Conservation (phyloP, 2,329 filamentous ascomycete genomes). For the Nigrograna mackinnonii region DNA sequence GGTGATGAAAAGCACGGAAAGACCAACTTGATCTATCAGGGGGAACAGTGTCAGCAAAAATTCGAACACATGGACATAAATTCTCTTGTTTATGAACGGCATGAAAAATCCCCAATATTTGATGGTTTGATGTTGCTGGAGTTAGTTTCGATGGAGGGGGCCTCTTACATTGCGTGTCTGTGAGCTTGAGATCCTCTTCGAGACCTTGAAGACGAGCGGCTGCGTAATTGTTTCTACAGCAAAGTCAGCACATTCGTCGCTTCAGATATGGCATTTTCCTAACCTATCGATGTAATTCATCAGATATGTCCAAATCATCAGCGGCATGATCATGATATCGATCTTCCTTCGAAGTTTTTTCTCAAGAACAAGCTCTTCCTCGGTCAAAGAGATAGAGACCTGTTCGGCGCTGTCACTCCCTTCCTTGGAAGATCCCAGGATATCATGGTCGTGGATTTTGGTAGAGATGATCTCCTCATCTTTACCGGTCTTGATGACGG, state of each 20-base stretch:
- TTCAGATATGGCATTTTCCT: background rate
- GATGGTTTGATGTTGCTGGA: constrained; percentile 8
- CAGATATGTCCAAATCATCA: constrained; percentile 3
- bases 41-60: no score
- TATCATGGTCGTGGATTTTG: no score
- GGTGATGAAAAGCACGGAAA: constrained; percentile 19
- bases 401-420: no score
- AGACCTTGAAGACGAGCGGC: constrained; percentile 1
- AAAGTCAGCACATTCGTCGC: no score
- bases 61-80: background rate
- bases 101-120: no score
- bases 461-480: no score
- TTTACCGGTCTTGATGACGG: no score
- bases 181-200: constrained; percentile 2
- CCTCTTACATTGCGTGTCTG: no score
- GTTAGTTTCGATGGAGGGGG: background rate
- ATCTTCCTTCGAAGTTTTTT: constrained; percentile 28
- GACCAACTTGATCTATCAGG: background rate
- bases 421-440: no score
- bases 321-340: constrained; percentile 8
- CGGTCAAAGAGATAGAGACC: no score
- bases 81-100: background rate
- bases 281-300: constrained; percentile 6
- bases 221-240: constrained; percentile 34
- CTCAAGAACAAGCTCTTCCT: constrained; percentile 67